Conservation (phyloP, 345 rosid genomes). For the Euphorbia pulcherrima region DNA sequence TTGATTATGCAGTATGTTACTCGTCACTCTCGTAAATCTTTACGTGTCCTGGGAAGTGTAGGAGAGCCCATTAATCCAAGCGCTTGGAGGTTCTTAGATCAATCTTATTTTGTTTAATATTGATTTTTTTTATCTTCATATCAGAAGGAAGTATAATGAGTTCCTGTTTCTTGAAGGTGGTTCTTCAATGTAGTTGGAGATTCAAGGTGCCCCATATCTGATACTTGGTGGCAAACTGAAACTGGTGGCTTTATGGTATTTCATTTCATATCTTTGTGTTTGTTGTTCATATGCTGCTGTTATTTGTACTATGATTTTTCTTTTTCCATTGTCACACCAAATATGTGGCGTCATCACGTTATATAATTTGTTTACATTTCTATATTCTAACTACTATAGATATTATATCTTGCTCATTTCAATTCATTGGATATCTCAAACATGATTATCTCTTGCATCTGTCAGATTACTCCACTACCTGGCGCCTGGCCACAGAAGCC, state of each 20-base stretch:
- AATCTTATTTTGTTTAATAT: conserved; percentile 19
- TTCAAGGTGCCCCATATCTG: conserved; percentile 89
- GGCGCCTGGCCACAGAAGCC: conserved; percentile 99
- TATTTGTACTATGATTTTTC: not conserved
- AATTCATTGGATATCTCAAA: not conserved
- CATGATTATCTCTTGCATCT: conserved; percentile 16
- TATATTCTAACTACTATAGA: too few relatives aligned
- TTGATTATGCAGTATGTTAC: conserved; percentile 64
- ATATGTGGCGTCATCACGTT: conserved; percentile 70
- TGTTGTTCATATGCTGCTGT: not conserved
- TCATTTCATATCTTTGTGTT: conserved; percentile 2
- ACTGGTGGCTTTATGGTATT: conserved; percentile 95
- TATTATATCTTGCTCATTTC: not conserved
- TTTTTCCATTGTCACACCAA: conserved; percentile 58
- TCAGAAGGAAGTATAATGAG: not conserved
- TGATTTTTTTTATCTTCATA: not conserved
- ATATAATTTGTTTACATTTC: not conserved
- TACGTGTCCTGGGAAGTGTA: conserved; percentile 93
- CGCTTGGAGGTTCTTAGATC: conserved; percentile 80
- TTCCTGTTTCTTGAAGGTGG: conserved; percentile 60
- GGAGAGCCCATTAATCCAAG: conserved; percentile 99
- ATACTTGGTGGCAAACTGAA: conserved; percentile 99
- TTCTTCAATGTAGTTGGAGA: conserved; percentile 86
- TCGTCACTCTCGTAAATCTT: conserved; percentile 79
- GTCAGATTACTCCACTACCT: conserved; percentile 91